Evolutionary conservation across 108 stramenopile species (phyloP).

Genomic region (Cyclotella cryptica): DNA sequence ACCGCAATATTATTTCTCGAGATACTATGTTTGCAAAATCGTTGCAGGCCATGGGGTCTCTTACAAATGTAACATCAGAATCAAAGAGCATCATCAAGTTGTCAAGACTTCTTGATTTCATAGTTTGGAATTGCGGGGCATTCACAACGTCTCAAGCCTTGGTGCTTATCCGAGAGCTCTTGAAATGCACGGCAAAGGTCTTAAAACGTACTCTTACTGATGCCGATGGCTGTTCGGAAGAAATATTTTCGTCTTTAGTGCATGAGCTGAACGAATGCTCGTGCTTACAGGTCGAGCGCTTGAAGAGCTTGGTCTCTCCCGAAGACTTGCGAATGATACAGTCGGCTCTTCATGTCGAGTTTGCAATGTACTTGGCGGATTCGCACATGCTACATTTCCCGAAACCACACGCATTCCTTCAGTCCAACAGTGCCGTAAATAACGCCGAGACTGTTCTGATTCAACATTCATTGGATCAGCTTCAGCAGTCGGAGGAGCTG

Average conservation of each 20-base stretch:
- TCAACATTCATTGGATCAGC: constrained; percentile 28
- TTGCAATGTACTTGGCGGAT: constrained; percentile 32
- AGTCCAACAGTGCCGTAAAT: not conserved
- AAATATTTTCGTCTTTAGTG: constrained; percentile 5
- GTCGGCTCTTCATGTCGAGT: constrained; percentile 32
- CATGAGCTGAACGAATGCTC: constrained; percentile 34
- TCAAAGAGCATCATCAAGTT: not conserved
- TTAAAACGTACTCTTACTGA: constrained; percentile 13
- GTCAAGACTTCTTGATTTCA: constrained; percentile 38
- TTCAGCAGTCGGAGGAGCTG: constrained; percentile 25
- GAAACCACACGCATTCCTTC: constrained; percentile 11
- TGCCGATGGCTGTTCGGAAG: not conserved
- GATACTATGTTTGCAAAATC: constrained; percentile 31
- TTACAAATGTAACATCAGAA: not conserved
- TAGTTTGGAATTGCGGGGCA: constrained; percentile 27
- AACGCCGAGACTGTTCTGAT: constrained; percentile 9
- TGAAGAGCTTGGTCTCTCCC: constrained; percentile 15
- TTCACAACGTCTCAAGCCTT: constrained; percentile 18
- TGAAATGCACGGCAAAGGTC: constrained; percentile 33
- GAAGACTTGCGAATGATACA: constrained; percentile 27
- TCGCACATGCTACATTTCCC: constrained; percentile 22
- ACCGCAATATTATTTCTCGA: not conserved
- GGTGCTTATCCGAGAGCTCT: constrained; percentile 26
- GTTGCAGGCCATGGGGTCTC: constrained; percentile 11
- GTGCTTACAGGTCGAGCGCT: constrained; percentile 24